A percentile compares a stretch with the other conserved stretches of the same genome.
These are phyloP conservation scores for Xylariaceae sp. DNA, from an alignment of 2,329 filamentous ascomycete species.

Conservation along the genomic window DNA sequence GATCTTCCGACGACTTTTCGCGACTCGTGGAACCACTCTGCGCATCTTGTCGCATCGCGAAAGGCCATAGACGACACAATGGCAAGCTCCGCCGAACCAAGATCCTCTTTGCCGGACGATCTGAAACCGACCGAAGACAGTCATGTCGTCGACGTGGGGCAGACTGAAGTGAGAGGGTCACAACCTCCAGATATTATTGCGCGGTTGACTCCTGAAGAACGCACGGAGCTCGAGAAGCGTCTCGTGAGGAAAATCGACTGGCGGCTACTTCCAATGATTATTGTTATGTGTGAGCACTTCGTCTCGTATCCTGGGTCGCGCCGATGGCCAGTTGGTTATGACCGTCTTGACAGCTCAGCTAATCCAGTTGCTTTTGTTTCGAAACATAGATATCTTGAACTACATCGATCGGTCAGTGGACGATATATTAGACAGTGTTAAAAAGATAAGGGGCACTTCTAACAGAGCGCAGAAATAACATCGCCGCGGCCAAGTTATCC, in stretches of 20 bases:
- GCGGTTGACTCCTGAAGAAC: conserved; percentile 47
- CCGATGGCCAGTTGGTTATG: not conserved
- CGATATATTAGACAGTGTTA: not conserved
- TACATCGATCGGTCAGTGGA: conserved; percentile 28
- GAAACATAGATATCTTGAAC: conserved; percentile 24
- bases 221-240: conserved; percentile 47
- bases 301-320: not conserved
- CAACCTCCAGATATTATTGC: conserved; percentile 34
- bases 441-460: conserved; percentile 2
- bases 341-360: not conserved
- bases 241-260: conserved; percentile 61
- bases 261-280: conserved; percentile 59
- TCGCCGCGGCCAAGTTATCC: conserved; percentile 49
- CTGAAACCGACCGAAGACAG: conserved; percentile 12
- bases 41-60: conserved; percentile 5
- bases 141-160: conserved; percentile 20
- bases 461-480: conserved; percentile 44
- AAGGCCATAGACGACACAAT: conserved; percentile 7
- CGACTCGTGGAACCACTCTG: conserved; percentile 5
- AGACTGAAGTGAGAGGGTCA: conserved; percentile 26
- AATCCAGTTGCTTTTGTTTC: not conserved
- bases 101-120: conserved; percentile 16
- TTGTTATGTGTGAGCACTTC: conserved; percentile 51
- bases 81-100: conserved; percentile 13
- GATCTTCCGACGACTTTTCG: not conserved